A percentile compares a stretch with the other conserved stretches of the same genome.
Evolutionary conservation across 2,329 filamentous ascomycete species (phyloP).

Genomic region (Aspergillus sojae): DNA sequence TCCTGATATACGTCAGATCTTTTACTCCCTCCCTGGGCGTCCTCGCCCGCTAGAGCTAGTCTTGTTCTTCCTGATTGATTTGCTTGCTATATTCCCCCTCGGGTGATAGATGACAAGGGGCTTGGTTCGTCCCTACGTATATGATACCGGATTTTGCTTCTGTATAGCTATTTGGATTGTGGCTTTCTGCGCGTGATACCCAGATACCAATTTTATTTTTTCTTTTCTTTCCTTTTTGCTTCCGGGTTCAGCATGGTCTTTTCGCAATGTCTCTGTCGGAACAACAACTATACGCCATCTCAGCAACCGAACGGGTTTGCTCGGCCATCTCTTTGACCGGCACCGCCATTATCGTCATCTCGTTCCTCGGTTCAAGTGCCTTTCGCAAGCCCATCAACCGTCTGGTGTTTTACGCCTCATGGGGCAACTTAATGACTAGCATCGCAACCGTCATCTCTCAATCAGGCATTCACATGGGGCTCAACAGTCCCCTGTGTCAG

Average conservation of each 20-base stretch:
- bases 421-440: conserved; percentile 78
- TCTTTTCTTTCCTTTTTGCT: not conserved
- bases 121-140: not conserved
- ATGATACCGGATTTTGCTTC: not conserved
- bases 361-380: conserved; percentile 66
- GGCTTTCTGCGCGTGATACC: not conserved
- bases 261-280: conserved; percentile 31
- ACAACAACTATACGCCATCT: conserved; percentile 57
- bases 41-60: not conserved
- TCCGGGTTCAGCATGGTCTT: conserved; percentile 13
- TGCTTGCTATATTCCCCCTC: not conserved
- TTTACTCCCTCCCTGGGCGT: not conserved
- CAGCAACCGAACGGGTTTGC: conserved; percentile 66
- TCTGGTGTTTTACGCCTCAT: conserved; percentile 79
- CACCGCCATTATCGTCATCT: conserved; percentile 70
- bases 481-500: conserved; percentile 66
- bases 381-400: conserved; percentile 89
- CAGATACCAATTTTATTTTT: not conserved
- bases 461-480: conserved; percentile 55
- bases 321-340: conserved; percentile 73
- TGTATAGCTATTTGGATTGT: not conserved
- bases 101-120: not conserved
- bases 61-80: not conserved
- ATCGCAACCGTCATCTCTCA: conserved; percentile 74
- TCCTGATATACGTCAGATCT: not conserved